Evolutionary conservation across 805 yeast genomes (phyloP), one percentile per base, ranked within the genome.

Genomic region (Saccharomycopsis sp.): DNA sequence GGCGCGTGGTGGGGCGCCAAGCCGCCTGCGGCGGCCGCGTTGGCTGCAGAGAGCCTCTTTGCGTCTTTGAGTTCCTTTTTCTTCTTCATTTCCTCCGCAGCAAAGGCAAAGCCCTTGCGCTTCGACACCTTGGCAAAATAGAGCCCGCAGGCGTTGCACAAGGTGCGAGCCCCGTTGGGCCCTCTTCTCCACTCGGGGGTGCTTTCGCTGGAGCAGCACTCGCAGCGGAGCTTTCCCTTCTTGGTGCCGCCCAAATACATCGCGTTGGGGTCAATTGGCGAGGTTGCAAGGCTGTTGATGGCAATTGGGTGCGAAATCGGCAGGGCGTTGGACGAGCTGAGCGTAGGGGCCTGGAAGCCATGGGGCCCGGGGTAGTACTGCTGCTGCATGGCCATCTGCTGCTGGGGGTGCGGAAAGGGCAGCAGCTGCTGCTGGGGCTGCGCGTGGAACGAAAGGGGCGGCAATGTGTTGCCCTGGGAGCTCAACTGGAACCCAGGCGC

Each of bases 111-210:
- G 12, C 89, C 89, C 60, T 75, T 77, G 59, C 76, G 75, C 65
- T 84, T 85, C 54, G 79, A 74, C 34, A 86, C 71, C 66, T 87
- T 87, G 50, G 88, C 85, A 67, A 82, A 87, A 66, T 78, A 85
- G 47, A 88, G 71, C 0, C 96, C 96, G 68, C 96, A 88, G 0
- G 94, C 94, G 68, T 88, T 89, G 71, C 95, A 88, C 54, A 88
- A 70, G 0, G 91, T 85, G 46, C 90, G 73, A 14, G 82, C 81
- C 1, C 94, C 95, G 56, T 79, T 79, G 1, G 96, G 94, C 0
- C 94, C 94, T 51, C 85, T 77, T 56, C 95, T 73, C 95, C 96
- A 88, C 68, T 88, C 94, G 0, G 94, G 94, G 0, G 95, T 86
- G 51, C 79, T 81, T 5, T 67, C 70, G 2, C 78, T 74, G n/a